Percentiles rank a stretch among this genome's conserved stretches.
Evolutionary conservation across 805 yeast species (phyloP).

Genomic region (Dipodascus geniculatus): DNA sequence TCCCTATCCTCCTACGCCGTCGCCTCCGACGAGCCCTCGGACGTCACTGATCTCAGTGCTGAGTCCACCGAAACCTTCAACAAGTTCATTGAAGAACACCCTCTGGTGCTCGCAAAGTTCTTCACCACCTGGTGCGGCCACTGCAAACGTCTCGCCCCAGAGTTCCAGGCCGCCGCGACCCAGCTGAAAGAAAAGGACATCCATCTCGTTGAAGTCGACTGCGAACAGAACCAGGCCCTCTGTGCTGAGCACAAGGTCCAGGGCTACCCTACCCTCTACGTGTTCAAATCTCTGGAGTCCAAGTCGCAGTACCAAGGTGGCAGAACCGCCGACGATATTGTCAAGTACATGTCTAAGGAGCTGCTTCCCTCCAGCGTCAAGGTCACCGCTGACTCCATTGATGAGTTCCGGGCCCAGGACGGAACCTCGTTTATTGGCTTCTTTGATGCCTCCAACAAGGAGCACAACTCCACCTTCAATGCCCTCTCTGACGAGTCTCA

Average conservation of each 20-base stretch:
- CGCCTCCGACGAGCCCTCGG: conserved; percentile 69
- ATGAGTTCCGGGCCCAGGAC: conserved; percentile 34
- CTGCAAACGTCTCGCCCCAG: conserved; percentile 61
- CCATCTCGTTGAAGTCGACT: conserved; percentile 70
- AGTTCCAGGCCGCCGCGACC: conserved; percentile 52
- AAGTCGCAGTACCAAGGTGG: conserved; percentile 67
- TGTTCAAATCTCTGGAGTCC: conserved; percentile 32
- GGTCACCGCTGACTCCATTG: conserved; percentile 38
- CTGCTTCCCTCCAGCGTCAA: conserved; percentile 63
- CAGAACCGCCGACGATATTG: conserved; percentile 70
- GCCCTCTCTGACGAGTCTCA: conserved; percentile 52
- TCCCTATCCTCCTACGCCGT: conserved; percentile 35
- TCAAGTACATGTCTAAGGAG: conserved; percentile 72
- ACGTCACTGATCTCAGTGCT: conserved; percentile 64
- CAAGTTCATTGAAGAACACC: conserved; percentile 54
- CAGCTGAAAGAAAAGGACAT: conserved; percentile 30
- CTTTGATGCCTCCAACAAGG: conserved; percentile 33
- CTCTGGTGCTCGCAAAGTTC: conserved; percentile 56
- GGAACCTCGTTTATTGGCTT: conserved; percentile 38
- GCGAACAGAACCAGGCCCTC: conserved; percentile 61
- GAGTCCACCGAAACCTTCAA: conserved; percentile 42
- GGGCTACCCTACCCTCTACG: conserved; percentile 78
- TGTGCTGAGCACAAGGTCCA: conserved; percentile 55
- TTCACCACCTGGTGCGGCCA: conserved; percentile 99
- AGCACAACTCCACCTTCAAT: conserved; percentile 46